Percentiles rank a stretch among this genome's conserved stretches.
Conservation (phyloP, 768 basidiomycete genomes). For the Naganishia antarctica region DNA sequence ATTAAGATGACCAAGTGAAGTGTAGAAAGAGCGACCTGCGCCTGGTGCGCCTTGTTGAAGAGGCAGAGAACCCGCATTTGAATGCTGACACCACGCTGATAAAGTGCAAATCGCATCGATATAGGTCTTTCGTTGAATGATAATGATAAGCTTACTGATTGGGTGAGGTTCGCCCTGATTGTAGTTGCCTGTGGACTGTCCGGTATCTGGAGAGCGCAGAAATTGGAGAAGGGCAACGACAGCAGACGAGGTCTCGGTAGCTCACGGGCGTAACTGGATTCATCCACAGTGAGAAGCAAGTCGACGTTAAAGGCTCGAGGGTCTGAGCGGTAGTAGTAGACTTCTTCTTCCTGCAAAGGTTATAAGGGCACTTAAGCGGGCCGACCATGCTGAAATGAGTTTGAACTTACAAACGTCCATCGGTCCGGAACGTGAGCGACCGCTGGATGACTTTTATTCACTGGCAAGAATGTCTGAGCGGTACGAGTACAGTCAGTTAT, state of each 20-base stretch:
- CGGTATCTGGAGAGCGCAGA: constrained; percentile 46
- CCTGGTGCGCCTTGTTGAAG: constrained; percentile 43
- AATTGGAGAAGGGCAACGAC: constrained; percentile 39
- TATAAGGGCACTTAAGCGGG: not conserved
- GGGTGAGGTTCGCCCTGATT: constrained; percentile 73
- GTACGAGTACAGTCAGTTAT: not conserved
- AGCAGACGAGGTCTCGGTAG: not conserved
- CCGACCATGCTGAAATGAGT: not conserved
- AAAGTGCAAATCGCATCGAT: too few relatives aligned
- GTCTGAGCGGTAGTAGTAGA: constrained; percentile 68
- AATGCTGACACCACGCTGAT: constrained; percentile 70
- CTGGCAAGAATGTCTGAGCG: constrained; percentile 55
- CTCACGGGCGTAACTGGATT: constrained; percentile 60
- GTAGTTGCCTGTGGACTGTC: constrained; percentile 52
- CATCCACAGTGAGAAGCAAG: constrained; percentile 63
- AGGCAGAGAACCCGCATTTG: constrained; percentile 61
- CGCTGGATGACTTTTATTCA: constrained; percentile 61
- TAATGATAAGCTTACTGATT: constrained; percentile 62
- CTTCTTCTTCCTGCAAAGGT: constrained; percentile 46
- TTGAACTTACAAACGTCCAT: constrained; percentile 46
- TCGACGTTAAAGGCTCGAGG: constrained; percentile 62
- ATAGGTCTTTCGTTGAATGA: too few relatives aligned
- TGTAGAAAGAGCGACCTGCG: constrained; percentile 77
- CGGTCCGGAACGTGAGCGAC: constrained; percentile 53
- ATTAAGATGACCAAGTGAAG: constrained; percentile 70